Evolutionary conservation across 352 stramenopile species (phyloP).

Genomic region (Phytophthora pini): DNA sequence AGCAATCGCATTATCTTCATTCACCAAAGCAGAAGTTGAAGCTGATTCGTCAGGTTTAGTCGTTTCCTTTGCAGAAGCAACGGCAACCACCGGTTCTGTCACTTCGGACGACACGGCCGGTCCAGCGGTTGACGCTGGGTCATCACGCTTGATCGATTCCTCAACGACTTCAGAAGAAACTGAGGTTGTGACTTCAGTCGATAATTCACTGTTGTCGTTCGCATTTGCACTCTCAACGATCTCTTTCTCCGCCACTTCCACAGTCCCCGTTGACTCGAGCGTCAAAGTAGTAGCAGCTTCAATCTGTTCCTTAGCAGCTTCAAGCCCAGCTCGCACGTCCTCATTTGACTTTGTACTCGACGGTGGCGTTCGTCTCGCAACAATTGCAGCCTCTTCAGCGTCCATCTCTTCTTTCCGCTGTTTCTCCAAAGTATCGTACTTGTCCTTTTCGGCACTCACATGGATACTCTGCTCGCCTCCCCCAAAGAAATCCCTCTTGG

Average conservation of each 20-base stretch:
- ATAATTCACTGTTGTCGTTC: not conserved
- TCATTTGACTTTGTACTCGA: conserved; percentile 23
- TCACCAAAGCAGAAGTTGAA: too few relatives aligned
- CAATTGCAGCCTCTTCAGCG: conserved; percentile 11
- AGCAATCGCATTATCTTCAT: too few relatives aligned
- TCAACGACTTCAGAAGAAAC: conserved; percentile 2
- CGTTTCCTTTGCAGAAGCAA: too few relatives aligned
- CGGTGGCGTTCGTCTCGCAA: conserved; percentile 5
- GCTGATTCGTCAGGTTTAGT: too few relatives aligned
- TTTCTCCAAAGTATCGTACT: conserved; percentile 30
- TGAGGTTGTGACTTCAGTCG: not conserved
- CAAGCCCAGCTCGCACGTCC: conserved; percentile 7
- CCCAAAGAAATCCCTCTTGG: conserved; percentile 29
- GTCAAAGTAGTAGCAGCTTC: not conserved
- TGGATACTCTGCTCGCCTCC: conserved; percentile 42
- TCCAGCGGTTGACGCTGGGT: not conserved
- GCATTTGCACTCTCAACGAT: not conserved
- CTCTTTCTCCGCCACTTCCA: not conserved
- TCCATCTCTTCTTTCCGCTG: conserved; percentile 28
- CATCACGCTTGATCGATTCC: not conserved
- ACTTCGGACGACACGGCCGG: not conserved
- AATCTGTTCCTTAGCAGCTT: conserved; percentile 2
- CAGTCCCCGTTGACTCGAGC: conserved; percentile 6
- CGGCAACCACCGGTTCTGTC: too few relatives aligned
- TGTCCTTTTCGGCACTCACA: conserved; percentile 46